Base-by-base conservation (phyloP, 2,329 filamentous ascomycete species). In the Teratosphaeria gauchensis region DNA sequence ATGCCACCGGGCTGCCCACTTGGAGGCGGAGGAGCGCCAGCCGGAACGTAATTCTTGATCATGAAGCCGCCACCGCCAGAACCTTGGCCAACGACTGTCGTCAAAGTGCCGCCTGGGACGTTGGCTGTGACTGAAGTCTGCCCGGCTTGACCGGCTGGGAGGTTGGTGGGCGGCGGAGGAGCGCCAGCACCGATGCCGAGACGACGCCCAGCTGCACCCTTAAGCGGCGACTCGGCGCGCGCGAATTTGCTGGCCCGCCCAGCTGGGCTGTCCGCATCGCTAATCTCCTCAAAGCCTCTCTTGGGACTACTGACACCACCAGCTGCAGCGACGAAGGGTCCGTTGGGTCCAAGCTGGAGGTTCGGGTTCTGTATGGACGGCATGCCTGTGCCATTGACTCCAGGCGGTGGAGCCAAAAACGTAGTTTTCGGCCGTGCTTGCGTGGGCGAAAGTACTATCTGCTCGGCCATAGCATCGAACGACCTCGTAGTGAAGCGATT, bases 221-320 rank as follows among this genome's bases (percentile, higher is more conserved):
- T 99, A 42, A 97, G 80, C 0, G 95, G 94, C 4, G 92, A 97
- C 58, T 89, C 91, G n/a, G 88, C 92, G 52, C 95, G 85, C 54
- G 87, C 83, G 56, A 96, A 82, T 72, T 97, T 96, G 65, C 92
- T 89, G 0, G 91, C 90, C 4, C 31, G 54, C 2, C 55, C 31
- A 21, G 89, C 87, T 64, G 84, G 84, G 42, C 81, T 76, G 57
- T 87, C 84, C 42, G 90, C 87, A 6, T 79, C 80, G 48, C 96
- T 91, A 6, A 35, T 32, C 2, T 74, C 73, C 35, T 77, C 74
- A 31, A 77, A 74, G 1, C 75, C 73, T 7, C 78, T 76, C 64
- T 80, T 80, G 1, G 77, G 78, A 9, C 59, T 35, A 21, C 16
- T 48, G 16, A 48, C 19, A n/a, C 42, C 42, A 21, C n/a, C 42